Evolutionary conservation across 345 rosid species (phyloP).

Genomic region (Moricandia moricandioides): DNA sequence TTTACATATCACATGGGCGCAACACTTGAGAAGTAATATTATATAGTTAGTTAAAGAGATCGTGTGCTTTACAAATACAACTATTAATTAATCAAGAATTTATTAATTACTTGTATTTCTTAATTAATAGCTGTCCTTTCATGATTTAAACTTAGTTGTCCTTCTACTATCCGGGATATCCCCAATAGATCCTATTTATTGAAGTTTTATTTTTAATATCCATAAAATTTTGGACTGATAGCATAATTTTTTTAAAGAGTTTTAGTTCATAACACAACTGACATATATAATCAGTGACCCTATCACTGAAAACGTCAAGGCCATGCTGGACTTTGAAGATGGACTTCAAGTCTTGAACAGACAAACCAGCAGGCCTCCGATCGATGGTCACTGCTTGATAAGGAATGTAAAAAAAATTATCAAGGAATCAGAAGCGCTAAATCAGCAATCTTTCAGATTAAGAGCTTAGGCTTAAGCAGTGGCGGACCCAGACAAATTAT

Average conservation of each 20-base stretch:
- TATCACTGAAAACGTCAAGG: not conserved
- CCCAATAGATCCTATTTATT: not conserved
- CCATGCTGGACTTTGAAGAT: not conserved
- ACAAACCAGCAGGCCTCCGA: not conserved
- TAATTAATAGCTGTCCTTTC: not conserved
- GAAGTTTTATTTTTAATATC: not conserved
- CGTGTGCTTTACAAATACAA: slow-evolving; percentile 35
- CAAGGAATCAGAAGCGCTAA: not conserved
- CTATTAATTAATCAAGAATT: not conserved
- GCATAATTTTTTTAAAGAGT: not conserved
- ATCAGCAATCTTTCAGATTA: not conserved
- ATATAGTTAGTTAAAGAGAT: slow-evolving; percentile 4
- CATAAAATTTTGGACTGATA: not conserved
- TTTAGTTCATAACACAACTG: not conserved
- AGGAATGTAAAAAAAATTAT: not conserved
- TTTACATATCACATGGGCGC: slow-evolving; percentile 21
- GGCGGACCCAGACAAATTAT: too few species aligned
- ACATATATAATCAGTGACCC: not conserved
- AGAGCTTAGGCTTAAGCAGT: not conserved
- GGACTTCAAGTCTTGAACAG: not conserved
- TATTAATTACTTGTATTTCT: not conserved
- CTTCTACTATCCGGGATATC: not conserved
- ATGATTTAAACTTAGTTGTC: slow-evolving; percentile 2
- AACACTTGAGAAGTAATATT: slow-evolving; percentile 2
- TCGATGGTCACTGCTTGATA: not conserved